These are phyloP conservation scores for Cardiospermum halicacabum DNA, from an alignment of 345 rosid species.

Conservation along the genomic window DNA sequence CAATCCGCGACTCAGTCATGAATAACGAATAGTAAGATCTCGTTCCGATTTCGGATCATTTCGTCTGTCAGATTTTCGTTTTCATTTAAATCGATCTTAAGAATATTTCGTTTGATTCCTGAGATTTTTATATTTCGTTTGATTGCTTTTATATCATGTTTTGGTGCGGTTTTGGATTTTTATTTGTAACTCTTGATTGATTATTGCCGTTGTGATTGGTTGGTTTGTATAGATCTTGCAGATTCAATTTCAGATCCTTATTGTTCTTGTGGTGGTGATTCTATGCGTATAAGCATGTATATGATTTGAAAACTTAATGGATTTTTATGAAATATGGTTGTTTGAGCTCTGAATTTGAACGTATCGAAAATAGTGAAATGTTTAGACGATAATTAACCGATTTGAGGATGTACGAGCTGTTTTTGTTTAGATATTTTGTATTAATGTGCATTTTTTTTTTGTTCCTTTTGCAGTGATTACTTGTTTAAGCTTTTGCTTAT, in stretches of 20 bases:
- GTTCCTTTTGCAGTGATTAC: constrained; percentile 58
- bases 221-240: constrained; percentile 26
- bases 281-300: background rate
- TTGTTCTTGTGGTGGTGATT: background rate
- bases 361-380: background rate
- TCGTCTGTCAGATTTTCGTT: background rate
- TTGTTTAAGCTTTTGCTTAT: constrained; percentile 55
- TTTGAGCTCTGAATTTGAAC: background rate
- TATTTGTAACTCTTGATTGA: background rate
- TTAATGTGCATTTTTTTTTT: background rate
- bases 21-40: constrained; percentile 86
- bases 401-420: background rate
- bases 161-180: background rate
- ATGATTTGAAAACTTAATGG: background rate
- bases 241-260: constrained; percentile 24
- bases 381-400: background rate
- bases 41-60: background rate
- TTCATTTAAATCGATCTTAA: too few species aligned
- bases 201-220: background rate
- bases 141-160: background rate
- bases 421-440: background rate
- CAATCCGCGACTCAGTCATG: constrained; percentile 39
- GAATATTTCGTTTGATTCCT: background rate
- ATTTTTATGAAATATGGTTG: constrained; percentile 1
- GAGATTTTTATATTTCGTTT: background rate